Evolutionary conservation across 805 yeast genomes (phyloP), one percentile per base, ranked within the genome.

Genomic region (Kregervanrija delftensis): DNA sequence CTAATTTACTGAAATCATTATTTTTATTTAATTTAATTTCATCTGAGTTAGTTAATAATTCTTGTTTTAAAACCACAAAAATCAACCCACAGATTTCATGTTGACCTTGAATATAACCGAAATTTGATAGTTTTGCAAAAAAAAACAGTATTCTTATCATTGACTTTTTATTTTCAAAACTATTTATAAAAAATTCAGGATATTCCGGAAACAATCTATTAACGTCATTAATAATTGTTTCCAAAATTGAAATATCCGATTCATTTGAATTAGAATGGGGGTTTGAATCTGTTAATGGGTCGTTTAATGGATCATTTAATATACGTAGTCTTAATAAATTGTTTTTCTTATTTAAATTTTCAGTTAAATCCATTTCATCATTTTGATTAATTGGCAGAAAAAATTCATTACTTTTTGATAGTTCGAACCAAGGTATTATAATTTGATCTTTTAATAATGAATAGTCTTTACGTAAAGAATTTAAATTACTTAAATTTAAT

Each of bases 21-120:
- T 33, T 34, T 16, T 30, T 37, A 17, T 41, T 42, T 11, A 40
- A 37, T 3, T 33, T 16, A 1, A 43, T 16, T 8, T 41, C 43
- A 3, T 43, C 40, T 2, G 43, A 33, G 28, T 48, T 36, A 11
- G 45, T 50, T 4, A 69, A 53, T 3, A 71, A 55, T 49, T 76
- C 81, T 8, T 57, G 53, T 33, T 56, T 50, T 15, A 76, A 46
- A 42, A 65, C 66, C 14, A 71, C 60, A 53, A 65, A 75, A 8
- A 77, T 62, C 43, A 76, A 54, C 1, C 81, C 82, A 42, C 71
- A 58, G 4, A 76, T 59, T 54, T 77, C 82, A 58, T 77, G 82
- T 41, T 74, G 55, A 1, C 82, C 82, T 54, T 77, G 82, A 49
- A 69, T 71, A 49, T 73, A 73, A 10, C 53, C 49, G 11, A 50